Conservation (phyloP, 192 early-diverging fungal genomes). For the Linnemannia hyalina region DNA sequence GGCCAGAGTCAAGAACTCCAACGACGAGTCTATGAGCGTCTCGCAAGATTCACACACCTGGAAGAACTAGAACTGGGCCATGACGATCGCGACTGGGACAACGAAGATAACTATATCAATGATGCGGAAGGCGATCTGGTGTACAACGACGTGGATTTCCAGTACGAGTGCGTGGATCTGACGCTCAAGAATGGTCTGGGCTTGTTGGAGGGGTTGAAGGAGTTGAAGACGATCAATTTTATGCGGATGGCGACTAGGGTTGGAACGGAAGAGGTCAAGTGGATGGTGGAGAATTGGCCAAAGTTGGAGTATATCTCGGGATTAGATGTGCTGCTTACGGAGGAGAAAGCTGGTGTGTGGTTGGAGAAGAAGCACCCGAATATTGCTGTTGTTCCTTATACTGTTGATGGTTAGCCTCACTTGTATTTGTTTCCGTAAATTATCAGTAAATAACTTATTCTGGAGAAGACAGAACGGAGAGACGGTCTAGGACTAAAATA, state of each 20-base stretch:
- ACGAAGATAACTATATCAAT: neutral
- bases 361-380: no score
- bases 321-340: no score
- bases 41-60: constrained; percentile 9
- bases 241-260: neutral
- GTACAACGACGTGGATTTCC: neutral
- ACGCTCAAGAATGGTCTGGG: neutral
- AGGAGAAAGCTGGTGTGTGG: no score
- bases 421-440: no score
- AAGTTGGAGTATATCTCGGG: neutral
- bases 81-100: neutral
- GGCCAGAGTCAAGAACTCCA: neutral
- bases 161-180: constrained; percentile 8
- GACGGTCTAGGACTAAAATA: no score
- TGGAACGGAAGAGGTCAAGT: neutral
- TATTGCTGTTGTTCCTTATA: no score
- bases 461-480: no score
- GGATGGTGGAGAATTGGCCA: constrained; percentile 4
- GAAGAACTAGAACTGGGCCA: neutral
- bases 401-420: no score
- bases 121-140: no score
- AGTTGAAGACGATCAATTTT: neutral
- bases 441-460: no score
- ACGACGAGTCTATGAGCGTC: constrained; percentile 6
- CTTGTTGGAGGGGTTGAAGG: neutral